A percentile compares a stretch with the other conserved stretches of the same genome.
Conservation (phyloP, 805 yeast genomes). For the Zygoascus biomembranicola region DNA sequence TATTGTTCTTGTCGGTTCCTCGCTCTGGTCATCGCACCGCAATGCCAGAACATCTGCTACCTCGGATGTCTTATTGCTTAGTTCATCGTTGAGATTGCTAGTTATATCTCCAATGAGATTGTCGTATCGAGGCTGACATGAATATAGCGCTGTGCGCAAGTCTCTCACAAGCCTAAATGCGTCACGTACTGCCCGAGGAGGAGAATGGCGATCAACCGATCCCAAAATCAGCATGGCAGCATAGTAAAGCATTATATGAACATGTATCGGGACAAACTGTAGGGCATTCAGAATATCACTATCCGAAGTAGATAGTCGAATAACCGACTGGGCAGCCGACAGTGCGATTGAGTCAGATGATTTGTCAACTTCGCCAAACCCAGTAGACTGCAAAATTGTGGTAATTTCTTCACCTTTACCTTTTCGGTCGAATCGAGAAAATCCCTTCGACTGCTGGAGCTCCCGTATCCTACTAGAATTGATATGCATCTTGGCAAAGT, state of each 20-base stretch:
- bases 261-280: slow-evolving; percentile 62
- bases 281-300: slow-evolving; percentile 48
- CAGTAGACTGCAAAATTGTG: background rate
- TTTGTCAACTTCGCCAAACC: slow-evolving; percentile 6
- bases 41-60: background rate
- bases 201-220: slow-evolving; percentile 13
- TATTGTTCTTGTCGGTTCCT: slow-evolving; percentile 2
- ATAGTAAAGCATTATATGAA: slow-evolving; percentile 62
- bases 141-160: slow-evolving; percentile 6
- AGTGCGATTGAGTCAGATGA: slow-evolving; percentile 36
- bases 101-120: slow-evolving; percentile 6
- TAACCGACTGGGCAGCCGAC: slow-evolving; percentile 54
- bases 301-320: slow-evolving; percentile 52
- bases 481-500: slow-evolving; percentile 68
- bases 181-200: slow-evolving; percentile 4
- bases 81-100: slow-evolving; percentile 6
- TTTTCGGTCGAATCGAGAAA: background rate
- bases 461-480: slow-evolving; percentile 33
- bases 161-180: slow-evolving; percentile 8
- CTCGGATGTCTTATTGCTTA: slow-evolving; percentile 6
- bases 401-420: background rate
- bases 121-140: slow-evolving; percentile 2
- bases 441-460: slow-evolving; percentile 24
- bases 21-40: slow-evolving; percentile 2
- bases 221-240: slow-evolving; percentile 47